A percentile compares a stretch with the other conserved stretches of the same genome.
phyloP scores from a whole-genome alignment of 148 eudicot genomes.

The Drosera capensis region DNA sequence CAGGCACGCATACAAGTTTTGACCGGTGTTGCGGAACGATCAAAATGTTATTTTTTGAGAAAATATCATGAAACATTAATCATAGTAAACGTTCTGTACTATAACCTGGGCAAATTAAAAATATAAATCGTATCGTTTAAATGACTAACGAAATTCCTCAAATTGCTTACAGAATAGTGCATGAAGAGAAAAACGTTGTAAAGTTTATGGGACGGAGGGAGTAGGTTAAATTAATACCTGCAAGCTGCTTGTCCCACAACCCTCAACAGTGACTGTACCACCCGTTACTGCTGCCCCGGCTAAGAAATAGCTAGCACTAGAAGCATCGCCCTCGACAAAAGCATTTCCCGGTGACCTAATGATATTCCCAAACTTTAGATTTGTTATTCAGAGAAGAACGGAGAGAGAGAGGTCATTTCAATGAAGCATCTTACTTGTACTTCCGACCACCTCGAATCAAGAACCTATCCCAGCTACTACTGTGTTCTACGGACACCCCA shows the following conservation, averaged over 20 bases:
- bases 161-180: too few species aligned
- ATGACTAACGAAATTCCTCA: too few species aligned
- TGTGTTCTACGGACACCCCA: constrained; percentile 72
- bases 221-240: constrained; percentile 30
- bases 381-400: constrained; percentile 1
- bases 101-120: too few species aligned
- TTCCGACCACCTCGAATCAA: constrained; percentile 74
- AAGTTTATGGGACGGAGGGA: too few species aligned
- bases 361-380: background rate
- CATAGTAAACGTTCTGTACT: too few species aligned
- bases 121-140: too few species aligned
- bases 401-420: background rate
- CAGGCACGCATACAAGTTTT: too few species aligned
- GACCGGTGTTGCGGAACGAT: too few species aligned
- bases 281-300: constrained; percentile 97
- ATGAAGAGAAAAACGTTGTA: too few species aligned
- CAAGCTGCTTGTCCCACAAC: constrained; percentile 91
- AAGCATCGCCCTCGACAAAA: constrained; percentile 96
- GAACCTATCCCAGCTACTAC: constrained; percentile 62
- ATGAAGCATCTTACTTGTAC: constrained; percentile 56
- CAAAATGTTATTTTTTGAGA: too few species aligned
- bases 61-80: too few species aligned
- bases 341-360: constrained; percentile 91
- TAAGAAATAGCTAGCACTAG: constrained; percentile 95
- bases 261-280: constrained; percentile 96